A percentile compares a stretch with the other conserved stretches of the same genome.
phyloP scores from a whole-genome alignment of 495 filamentous ascomycete species.

The Pyrenula massariospora region DNA sequence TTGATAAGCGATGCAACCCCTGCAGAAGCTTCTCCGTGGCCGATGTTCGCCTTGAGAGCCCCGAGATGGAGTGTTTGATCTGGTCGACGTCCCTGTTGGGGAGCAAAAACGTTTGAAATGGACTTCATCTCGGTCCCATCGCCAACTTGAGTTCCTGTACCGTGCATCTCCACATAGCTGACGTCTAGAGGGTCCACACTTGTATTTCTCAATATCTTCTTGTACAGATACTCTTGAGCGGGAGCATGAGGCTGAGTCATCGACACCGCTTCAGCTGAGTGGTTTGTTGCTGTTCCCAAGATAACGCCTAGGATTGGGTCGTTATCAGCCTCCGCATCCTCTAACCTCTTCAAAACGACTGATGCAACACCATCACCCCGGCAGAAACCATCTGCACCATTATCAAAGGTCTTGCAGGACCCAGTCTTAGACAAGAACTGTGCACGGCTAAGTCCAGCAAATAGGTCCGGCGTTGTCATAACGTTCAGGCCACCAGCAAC shows the following conservation, averaged over 20 bases:
- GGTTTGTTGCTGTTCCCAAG: conserved; percentile 23
- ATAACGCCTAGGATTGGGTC: conserved; percentile 35
- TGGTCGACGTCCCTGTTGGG: conserved; percentile 12
- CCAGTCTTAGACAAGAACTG: conserved; percentile 60
- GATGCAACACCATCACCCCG: conserved; percentile 37
- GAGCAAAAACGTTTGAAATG: conserved; percentile 16
- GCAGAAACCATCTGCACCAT: conserved; percentile 61
- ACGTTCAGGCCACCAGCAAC: conserved; percentile 59
- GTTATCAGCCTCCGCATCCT: conserved; percentile 33
- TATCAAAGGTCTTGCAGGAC: conserved; percentile 58
- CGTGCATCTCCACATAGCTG: conserved; percentile 39
- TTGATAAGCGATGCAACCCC: conserved; percentile 23
- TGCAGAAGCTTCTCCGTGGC: conserved; percentile 19
- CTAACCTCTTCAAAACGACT: conserved; percentile 30
- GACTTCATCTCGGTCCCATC: conserved; percentile 21
- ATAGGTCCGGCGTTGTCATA: conserved; percentile 61
- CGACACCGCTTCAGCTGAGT: conserved; percentile 30
- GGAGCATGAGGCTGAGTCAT: conserved; percentile 37
- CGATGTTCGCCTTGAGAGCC: conserved; percentile 49
- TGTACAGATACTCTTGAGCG: conserved; percentile 31
- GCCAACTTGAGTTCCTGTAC: conserved; percentile 33
- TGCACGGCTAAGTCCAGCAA: conserved; percentile 53
- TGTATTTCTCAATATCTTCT: conserved; percentile 27
- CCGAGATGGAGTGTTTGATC: conserved; percentile 57
- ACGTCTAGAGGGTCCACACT: conserved; percentile 36